Base-by-base conservation (phyloP, 768 basidiomycete species). In the Kwoniella sp. region DNA sequence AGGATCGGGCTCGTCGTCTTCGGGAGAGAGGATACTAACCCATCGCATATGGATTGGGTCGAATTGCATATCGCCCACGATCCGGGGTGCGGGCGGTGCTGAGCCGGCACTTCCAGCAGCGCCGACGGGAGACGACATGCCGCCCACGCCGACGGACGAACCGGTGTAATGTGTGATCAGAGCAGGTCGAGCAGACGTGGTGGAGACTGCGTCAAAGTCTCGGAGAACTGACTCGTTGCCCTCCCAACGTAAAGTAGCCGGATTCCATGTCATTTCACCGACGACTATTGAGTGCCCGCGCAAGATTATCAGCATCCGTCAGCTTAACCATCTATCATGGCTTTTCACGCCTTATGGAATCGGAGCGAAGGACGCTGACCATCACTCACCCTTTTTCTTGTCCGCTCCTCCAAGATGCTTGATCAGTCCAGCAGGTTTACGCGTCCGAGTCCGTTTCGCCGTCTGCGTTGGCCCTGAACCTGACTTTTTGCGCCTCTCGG, bases 181-280 rank as follows among this genome's bases (percentile, higher is more conserved):
- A 17, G 95, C 95, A 7, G 95, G 95, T 28, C 95, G 89, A 29
- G 72, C 69, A 15, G 89, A 89, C 2, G 93, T 92, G 13, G 89
- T 88, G 53, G 90, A 86, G 17, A 86, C 88, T 20, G 83, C 82
- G 56, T 98, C 95, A 78, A 98, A 99, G 61, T 93, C 93, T 63
- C 90, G 88, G 30, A 97, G 85, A 17, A 87, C 87, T 64, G 90
- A 88, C 69, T 99, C 95, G 80, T 99, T 98, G 58, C 95, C 95
- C 84, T 99, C 95, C 95, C 95, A 99, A 37, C 92, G 89, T 17
- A 90, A 86, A 1, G 87, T 88, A 20, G 82, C 83, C 45, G 95
- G 94, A 81, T 99, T 98, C 91, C 93, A 99, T 74, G 87, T 90
- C 95, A 99, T 99, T 60, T 94, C 92, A 23, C 93, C 93, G 63